Conservation (phyloP, 1,284 basidiomycete genomes). For the Apiotrichum sp. region DNA sequence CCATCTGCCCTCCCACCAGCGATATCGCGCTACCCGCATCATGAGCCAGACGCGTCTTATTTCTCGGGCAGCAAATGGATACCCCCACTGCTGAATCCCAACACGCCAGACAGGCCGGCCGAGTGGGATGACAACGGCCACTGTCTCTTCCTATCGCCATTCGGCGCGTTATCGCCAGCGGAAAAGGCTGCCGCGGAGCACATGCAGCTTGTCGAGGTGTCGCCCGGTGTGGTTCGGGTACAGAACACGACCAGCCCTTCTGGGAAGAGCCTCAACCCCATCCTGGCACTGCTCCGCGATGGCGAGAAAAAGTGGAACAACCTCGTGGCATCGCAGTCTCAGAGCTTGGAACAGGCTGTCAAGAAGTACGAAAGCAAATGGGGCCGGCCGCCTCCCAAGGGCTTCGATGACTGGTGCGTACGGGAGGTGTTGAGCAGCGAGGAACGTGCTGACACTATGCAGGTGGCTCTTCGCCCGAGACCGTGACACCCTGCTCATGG, state of each 20-base stretch:
- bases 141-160: slow-evolving; percentile 45
- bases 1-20: slow-evolving; percentile 34
- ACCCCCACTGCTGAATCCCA: slow-evolving; percentile 35
- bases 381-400: slow-evolving; percentile 46
- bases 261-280: slow-evolving; percentile 35
- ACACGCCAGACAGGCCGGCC: slow-evolving; percentile 24
- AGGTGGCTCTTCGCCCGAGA: slow-evolving; percentile 39
- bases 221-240: slow-evolving; percentile 32
- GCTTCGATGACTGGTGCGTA: slow-evolving; percentile 46
- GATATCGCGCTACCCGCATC: slow-evolving; percentile 28
- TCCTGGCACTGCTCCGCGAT: slow-evolving; percentile 47
- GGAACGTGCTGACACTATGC: background rate
- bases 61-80: slow-evolving; percentile 41
- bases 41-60: slow-evolving; percentile 34
- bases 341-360: slow-evolving; percentile 49
- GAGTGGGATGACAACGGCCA: slow-evolving; percentile 45
- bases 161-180: slow-evolving; percentile 35
- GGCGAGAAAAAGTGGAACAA: slow-evolving; percentile 49
- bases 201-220: slow-evolving; percentile 32
- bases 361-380: slow-evolving; percentile 48
- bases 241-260: slow-evolving; percentile 15
- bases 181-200: slow-evolving; percentile 36
- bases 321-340: slow-evolving; percentile 47
- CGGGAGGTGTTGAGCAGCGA: background rate
- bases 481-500: slow-evolving; percentile 40